A percentile compares a stretch with the other conserved stretches of the same genome.
Conservation (phyloP, 108 stramenopile genomes). For the Thalassiosira profunda region DNA sequence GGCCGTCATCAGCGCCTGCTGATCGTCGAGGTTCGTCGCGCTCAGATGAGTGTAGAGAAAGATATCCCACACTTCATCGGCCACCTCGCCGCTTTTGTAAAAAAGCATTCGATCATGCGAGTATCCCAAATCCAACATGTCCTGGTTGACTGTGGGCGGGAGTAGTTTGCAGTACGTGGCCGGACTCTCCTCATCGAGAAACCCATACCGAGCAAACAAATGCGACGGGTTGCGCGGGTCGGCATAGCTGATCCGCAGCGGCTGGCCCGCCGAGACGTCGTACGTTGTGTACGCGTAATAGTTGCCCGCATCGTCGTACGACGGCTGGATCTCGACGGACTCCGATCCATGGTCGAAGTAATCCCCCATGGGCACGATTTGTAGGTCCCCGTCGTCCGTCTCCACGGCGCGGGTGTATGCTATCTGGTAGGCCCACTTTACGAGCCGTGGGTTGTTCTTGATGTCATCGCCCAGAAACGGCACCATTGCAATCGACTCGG, state of each 20-base stretch:
- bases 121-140: conserved; percentile 46
- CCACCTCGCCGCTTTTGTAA: conserved; percentile 43
- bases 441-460: conserved; percentile 16
- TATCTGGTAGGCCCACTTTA: conserved; percentile 30
- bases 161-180: conserved; percentile 60
- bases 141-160: conserved; percentile 36
- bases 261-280: conserved; percentile 57
- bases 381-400: conserved; percentile 39
- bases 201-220: conserved; percentile 67
- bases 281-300: conserved; percentile 33
- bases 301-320: conserved; percentile 45
- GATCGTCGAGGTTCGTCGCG: conserved; percentile 17
- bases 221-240: conserved; percentile 54
- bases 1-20: conserved; percentile 56
- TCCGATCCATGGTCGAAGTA: conserved; percentile 55
- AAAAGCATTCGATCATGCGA: conserved; percentile 42
- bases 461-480: conserved; percentile 20
- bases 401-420: conserved; percentile 22
- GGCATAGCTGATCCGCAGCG: conserved; percentile 54
- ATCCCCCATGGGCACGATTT: conserved; percentile 54
- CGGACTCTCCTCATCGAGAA: conserved; percentile 58
- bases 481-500: conserved; percentile 13
- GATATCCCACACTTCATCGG: conserved; percentile 46
- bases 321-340: conserved; percentile 35
- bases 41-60: conserved; percentile 20